Base-by-base conservation (phyloP, 2,329 filamentous ascomycete species). In the Calonectria pauciramosa region DNA sequence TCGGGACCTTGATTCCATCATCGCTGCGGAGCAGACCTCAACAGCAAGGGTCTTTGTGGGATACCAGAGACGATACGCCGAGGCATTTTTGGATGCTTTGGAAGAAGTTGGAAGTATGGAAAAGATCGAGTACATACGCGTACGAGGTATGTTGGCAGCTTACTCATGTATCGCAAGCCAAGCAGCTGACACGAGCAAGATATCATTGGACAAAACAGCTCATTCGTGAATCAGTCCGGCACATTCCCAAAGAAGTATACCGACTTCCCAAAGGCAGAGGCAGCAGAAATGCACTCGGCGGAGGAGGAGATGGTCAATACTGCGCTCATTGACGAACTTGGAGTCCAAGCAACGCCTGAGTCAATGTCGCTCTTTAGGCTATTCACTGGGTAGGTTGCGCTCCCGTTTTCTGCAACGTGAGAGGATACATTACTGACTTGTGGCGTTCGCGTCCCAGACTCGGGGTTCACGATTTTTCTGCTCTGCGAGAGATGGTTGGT, bases 61-160 rank as follows among this genome's bases (percentile, higher is more conserved):
- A 2, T 91, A 90, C 70, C 92, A 91, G 86, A 85, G 92, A 1
- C 86, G 91, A n/a, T 92, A 92, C 78, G 91, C 92, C 0, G 83
- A 88, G 0, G 86, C 87, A 0, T 92, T 92, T 75, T 82, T 86
- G 0, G 86, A 90, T 30, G 87, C 89, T 0, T 86, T 93, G 51
- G 84, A 87, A 73, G 91, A 93, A 75, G 84, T 93, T 0, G 87
- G 84, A 0, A 82, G 81, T 0, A 86, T 92, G 38, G 86, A 86
- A 0, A 85, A 87, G 63, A 89, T 93, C 16, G 82, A 87, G 26
- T 93, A 93, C 77, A 91, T 89, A 0, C 84, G 91, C 1, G 86
- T 89, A 2, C 69, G 78, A 66, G 77, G 73, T 75, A 36, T 20
- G 69, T 68, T 65, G 6, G 3, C 1, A 47, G 9, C 8, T 30